Evolutionary conservation across 2,329 filamentous ascomycete genomes (phyloP).

Genomic region (Orbilia oligospora): DNA sequence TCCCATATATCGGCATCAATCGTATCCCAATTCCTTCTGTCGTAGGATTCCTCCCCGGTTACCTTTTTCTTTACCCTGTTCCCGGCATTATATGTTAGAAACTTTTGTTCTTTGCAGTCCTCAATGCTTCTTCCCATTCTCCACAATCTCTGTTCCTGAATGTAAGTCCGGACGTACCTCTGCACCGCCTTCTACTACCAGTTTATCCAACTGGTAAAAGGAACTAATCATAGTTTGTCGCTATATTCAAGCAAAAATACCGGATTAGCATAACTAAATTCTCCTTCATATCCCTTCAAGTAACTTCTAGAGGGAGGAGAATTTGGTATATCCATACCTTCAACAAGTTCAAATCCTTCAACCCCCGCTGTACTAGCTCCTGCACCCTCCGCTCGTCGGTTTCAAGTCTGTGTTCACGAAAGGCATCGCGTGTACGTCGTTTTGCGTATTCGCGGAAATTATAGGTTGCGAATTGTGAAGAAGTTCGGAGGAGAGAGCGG

Average conservation of each 20-base stretch:
- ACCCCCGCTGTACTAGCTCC: slow-evolving; percentile 87
- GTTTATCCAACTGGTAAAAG: slow-evolving; percentile 90
- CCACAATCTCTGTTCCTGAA: background rate
- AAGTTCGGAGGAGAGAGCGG: slow-evolving; percentile 88
- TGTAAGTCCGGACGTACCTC: slow-evolving; percentile 72
- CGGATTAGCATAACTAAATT: background rate
- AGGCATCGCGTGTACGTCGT: slow-evolving; percentile 90
- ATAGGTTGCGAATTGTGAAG: slow-evolving; percentile 89
- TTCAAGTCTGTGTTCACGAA: slow-evolving; percentile 82
- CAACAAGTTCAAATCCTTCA: slow-evolving; percentile 87
- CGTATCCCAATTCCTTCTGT: slow-evolving; percentile 79
- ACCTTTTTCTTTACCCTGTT: slow-evolving; percentile 77
- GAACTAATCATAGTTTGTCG: slow-evolving; percentile 95
- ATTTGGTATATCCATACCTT: slow-evolving; percentile 76
- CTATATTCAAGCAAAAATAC: slow-evolving; percentile 72
- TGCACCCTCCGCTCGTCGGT: slow-evolving; percentile 83
- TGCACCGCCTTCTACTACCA: slow-evolving; percentile 92
- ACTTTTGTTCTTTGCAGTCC: slow-evolving; percentile 57
- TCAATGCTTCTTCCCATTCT: slow-evolving; percentile 13
- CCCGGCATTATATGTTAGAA: slow-evolving; percentile 36
- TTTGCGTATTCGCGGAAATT: slow-evolving; percentile 98
- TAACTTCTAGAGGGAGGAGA: background rate
- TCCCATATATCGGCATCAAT: slow-evolving; percentile 19
- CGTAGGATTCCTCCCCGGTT: slow-evolving; percentile 77
- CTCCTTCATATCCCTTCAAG: background rate